Percentiles rank a stretch among this genome's conserved stretches.
These are phyloP conservation scores for Trichosporon inkin DNA, from an alignment of 1,284 basidiomycete genomes.

Conservation along the genomic window DNA sequence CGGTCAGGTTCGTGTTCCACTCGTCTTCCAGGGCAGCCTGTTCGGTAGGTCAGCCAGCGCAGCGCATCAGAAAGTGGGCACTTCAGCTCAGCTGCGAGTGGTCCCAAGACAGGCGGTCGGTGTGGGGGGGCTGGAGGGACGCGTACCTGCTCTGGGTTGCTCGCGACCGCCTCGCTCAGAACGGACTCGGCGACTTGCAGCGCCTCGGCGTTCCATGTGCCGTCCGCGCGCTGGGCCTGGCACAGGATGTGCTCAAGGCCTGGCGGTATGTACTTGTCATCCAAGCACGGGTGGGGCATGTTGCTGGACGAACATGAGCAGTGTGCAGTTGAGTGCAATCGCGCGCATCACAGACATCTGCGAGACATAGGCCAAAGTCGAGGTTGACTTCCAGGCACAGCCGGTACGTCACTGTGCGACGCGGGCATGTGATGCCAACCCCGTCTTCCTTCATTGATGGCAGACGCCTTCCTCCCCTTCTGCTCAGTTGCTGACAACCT, in stretches of 20 bases:
- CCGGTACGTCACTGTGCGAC: not conserved
- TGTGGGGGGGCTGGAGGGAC: not conserved
- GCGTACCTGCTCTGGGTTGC: not conserved
- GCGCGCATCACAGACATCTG: not conserved
- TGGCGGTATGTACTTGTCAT: not conserved
- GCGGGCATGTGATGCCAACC: not conserved
- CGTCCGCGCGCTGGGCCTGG: not conserved
- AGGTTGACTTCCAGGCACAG: not conserved
- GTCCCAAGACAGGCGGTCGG: no score
- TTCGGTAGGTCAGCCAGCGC: no score
- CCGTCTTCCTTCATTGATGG: not conserved
- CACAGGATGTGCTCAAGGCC: not conserved
- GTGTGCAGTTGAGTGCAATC: not conserved
- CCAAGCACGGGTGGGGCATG: conserved; percentile 3
- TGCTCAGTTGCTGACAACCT: no score
- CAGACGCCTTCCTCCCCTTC: not conserved
- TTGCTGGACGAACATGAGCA: not conserved
- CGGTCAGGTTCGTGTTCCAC: not conserved
- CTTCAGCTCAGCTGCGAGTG: not conserved
- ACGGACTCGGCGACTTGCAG: not conserved
- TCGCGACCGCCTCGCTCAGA: not conserved
- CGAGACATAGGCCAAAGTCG: not conserved
- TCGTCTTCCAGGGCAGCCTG: not conserved
- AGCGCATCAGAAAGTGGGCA: not conserved
- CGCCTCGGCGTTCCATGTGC: not conserved